Base-by-base conservation (phyloP, 768 basidiomycete genomes). In the Calocera viscosa region DNA sequence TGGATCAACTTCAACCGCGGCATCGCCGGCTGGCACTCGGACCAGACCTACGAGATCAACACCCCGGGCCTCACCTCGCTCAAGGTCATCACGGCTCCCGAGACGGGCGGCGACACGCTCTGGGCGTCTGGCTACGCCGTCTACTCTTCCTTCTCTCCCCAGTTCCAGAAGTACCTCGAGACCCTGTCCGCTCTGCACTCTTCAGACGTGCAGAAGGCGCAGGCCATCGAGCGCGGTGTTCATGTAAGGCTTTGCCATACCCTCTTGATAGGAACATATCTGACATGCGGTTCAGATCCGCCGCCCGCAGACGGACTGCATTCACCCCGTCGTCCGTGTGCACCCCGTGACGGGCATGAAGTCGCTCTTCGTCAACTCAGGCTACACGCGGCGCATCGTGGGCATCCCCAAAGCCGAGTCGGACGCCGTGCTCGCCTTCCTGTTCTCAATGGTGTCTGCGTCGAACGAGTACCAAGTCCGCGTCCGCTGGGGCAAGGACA, bases 311-410 rank as follows among this genome's bases (percentile, higher is more conserved):
- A 74, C 76, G 66, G 76, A 78, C 70, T 73, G 71, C 2, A 64
- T 73, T 22, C 77, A 78, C 68, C 77, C 77, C 7, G 73, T 78
- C 40, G 76, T 78, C 24, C 73, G 77, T 64, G 73, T 76, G 11
- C 75, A 76, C 69, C 77, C 77, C 34, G 76, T 75, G 35, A 76
- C 75, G 22, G 76, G 76, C 22, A 74, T 73, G 75, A 76, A 76
- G 67, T 67, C 71, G 34, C 68, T 76, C 17, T 77, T 71, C 68
- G 73, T 76, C 71, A 76, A 76, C 72, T 73, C 70, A n/a, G 70
- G 72, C 63, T 75, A 75, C 73, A 77, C 75, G 2, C 71, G 72
- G 34, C 72, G 73, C 33, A 77, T 77, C 66, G 71, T 76, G 49
- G 76, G 75, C 22, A 68, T 77, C 30, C 74, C 74, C 66, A 72